A percentile compares a stretch with the other conserved stretches of the same genome.
Evolutionary conservation across 768 basidiomycete genomes (phyloP).

Genomic region (Leccinum longicurvipes): DNA sequence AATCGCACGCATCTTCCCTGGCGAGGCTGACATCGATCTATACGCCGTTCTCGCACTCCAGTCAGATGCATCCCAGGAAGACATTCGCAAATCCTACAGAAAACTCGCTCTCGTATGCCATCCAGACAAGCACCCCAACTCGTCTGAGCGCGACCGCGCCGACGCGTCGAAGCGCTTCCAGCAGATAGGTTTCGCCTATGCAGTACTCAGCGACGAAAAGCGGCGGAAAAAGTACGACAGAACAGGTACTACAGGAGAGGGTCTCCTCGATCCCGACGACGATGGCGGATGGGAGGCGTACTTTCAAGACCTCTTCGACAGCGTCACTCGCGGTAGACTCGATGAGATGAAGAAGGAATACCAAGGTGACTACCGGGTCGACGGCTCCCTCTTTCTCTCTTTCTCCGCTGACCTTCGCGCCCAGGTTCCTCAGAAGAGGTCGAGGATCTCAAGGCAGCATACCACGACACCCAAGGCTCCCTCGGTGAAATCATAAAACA

Average conservation of each 20-base stretch:
- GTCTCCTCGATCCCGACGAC: conserved; percentile 64
- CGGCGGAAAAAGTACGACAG: conserved; percentile 74
- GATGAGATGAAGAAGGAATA: conserved; percentile 95
- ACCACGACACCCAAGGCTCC: conserved; percentile 65
- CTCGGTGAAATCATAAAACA: conserved; percentile 78
- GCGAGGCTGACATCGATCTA: conserved; percentile 66
- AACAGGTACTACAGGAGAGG: conserved; percentile 85
- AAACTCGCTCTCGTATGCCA: conserved; percentile 78
- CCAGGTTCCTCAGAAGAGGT: conserved; percentile 84
- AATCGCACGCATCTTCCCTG: conserved; percentile 73
- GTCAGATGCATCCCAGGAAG: conserved; percentile 53
- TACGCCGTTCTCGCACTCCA: conserved; percentile 68
- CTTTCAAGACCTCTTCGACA: conserved; percentile 86
- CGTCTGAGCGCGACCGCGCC: conserved; percentile 57
- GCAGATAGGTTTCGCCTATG: conserved; percentile 92
- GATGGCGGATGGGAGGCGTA: conserved; percentile 91
- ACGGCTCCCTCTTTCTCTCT: not conserved
- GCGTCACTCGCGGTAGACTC: conserved; percentile 79
- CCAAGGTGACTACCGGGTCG: conserved; percentile 52
- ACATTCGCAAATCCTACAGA: conserved; percentile 83
- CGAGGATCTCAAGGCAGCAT: conserved; percentile 74
- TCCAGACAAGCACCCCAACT: conserved; percentile 82
- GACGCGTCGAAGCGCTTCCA: conserved; percentile 80
- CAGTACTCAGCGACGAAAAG: conserved; percentile 78
- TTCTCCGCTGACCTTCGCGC: not conserved